Conservation (phyloP, 179 eudicot species). For the Sideroxylon spinosum region DNA sequence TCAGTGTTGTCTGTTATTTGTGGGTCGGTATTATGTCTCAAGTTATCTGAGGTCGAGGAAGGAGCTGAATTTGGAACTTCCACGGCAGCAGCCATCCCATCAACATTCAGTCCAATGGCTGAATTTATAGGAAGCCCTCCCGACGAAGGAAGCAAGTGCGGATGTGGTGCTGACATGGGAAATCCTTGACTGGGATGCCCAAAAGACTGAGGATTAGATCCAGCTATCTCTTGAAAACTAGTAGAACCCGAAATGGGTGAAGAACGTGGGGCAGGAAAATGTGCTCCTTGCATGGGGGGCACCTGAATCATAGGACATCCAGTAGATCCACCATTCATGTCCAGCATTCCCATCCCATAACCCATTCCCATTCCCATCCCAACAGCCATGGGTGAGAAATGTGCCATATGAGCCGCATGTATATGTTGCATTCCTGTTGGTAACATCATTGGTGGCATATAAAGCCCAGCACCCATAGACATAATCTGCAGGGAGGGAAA, state of each 20-base stretch:
- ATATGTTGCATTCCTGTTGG: conserved; percentile 69
- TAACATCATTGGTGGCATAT: conserved; percentile 84
- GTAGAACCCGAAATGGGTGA: conserved; percentile 30
- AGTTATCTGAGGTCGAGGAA: conserved; percentile 22
- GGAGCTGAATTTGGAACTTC: conserved; percentile 32
- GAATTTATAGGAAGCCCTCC: conserved; percentile 30
- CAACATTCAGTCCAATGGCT: conserved; percentile 29
- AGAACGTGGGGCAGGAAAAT: conserved; percentile 30
- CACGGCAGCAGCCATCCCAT: conserved; percentile 26
- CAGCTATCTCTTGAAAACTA: conserved; percentile 44
- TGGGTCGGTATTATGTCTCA: conserved; percentile 18
- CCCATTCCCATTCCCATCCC: conserved; percentile 49
- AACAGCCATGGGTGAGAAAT: conserved; percentile 47
- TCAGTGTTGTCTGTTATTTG: conserved; percentile 31
- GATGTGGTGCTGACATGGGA: conserved; percentile 40
- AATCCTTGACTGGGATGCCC: conserved; percentile 58
- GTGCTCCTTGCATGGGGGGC: conserved; percentile 46
- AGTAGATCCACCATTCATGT: conserved; percentile 47
- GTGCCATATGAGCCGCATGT: conserved; percentile 57
- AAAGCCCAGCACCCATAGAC: conserved; percentile 90
- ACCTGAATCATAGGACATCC: conserved; percentile 43
- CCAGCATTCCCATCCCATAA: conserved; percentile 61
- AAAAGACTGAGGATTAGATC: conserved; percentile 39
- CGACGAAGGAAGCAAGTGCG: conserved; percentile 30
- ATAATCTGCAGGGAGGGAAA: conserved; percentile 49